Evolutionary conservation across 2,329 filamentous ascomycete species (phyloP), one percentile per base, ranked within the genome.

Genomic region (Scedosporium boydii): DNA sequence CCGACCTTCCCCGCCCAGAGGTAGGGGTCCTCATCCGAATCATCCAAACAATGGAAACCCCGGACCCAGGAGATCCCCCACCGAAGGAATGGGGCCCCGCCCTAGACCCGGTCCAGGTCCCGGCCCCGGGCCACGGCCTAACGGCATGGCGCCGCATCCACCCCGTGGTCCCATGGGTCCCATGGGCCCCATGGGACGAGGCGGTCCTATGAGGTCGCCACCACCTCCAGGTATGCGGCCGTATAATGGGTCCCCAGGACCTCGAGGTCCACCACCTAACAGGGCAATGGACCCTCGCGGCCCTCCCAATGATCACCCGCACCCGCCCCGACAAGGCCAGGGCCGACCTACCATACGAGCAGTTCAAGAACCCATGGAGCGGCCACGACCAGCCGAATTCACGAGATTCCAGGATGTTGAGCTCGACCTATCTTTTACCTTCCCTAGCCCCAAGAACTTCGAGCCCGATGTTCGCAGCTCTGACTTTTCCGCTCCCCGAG

Each of bases 151-250:
- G 18, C 51, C 51, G 18, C 51, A n/a, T n/a, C 44, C 44, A 21
- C 44, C 44, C 6, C 38, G 38, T 26, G 56, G 10, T 18, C 56
- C 38, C n/a, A 48, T 48, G 44, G 56, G 56, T 3, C 29, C 29
- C 2, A 58, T 21, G 56, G 56, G 9, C 27, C 56, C 38, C 1
- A 48, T 48, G 44, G 56, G 56, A 38, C 56, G 26, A 14, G 26
- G 56, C 56, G 58, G 58, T 12, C 58, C 58, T 10, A 59, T 59
- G 58, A 21, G 58, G 41, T 27, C 34, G 10, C 58, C 55, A 18
- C 55, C 38, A 18, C 58, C 42, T 16, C 41, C 14, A 16, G 16
- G 41, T 23, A 46, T 60, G 41, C 26, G 41, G 12, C 38, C 41
- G 12, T 42, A 16, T 23, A 59, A 59, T 34, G 57, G 29, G 21